These are phyloP conservation scores for Didymella pomorum DNA, from an alignment of 2,329 filamentous ascomycete species.

Conservation along the genomic window DNA sequence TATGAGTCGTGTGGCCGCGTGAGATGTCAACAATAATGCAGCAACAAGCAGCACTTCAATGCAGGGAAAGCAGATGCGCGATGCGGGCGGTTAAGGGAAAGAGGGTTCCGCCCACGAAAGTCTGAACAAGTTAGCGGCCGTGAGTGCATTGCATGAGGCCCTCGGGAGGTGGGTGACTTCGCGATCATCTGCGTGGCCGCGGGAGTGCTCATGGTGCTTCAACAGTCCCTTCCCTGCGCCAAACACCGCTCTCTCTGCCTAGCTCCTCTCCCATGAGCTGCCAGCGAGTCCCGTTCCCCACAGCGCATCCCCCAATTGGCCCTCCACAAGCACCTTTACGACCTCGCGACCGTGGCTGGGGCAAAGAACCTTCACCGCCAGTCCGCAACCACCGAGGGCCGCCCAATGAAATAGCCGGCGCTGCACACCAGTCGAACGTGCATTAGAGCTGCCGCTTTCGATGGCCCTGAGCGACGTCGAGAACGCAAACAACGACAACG, in stretches of 20 bases:
- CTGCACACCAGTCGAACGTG: slow-evolving; percentile 31
- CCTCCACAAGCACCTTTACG: slow-evolving; percentile 14
- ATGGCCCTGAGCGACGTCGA: slow-evolving; percentile 15
- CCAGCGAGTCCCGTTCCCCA: slow-evolving; percentile 17
- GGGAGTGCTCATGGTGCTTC: slow-evolving; percentile 18
- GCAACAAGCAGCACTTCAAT: slow-evolving; percentile 22
- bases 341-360: slow-evolving; percentile 19
- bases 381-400: slow-evolving; percentile 28
- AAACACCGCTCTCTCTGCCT: slow-evolving; percentile 30
- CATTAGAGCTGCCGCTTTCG: slow-evolving; percentile 28
- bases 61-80: slow-evolving; percentile 31
- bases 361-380: slow-evolving; percentile 37
- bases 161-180: slow-evolving; percentile 19
- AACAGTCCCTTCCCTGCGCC: slow-evolving; percentile 12
- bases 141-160: slow-evolving; percentile 29
- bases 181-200: slow-evolving; percentile 8
- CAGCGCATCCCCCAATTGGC: slow-evolving; percentile 18
- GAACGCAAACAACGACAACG: slow-evolving; percentile 33
- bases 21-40: slow-evolving; percentile 27
- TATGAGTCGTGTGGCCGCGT: slow-evolving; percentile 22
- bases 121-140: slow-evolving; percentile 30
- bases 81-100: slow-evolving; percentile 27
- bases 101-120: slow-evolving; percentile 27
- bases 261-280: slow-evolving; percentile 29
- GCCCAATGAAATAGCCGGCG: slow-evolving; percentile 29